Evolutionary conservation across 2,329 filamentous ascomycete genomes (phyloP).

Genomic region (Nothomitra cinnamomea): DNA sequence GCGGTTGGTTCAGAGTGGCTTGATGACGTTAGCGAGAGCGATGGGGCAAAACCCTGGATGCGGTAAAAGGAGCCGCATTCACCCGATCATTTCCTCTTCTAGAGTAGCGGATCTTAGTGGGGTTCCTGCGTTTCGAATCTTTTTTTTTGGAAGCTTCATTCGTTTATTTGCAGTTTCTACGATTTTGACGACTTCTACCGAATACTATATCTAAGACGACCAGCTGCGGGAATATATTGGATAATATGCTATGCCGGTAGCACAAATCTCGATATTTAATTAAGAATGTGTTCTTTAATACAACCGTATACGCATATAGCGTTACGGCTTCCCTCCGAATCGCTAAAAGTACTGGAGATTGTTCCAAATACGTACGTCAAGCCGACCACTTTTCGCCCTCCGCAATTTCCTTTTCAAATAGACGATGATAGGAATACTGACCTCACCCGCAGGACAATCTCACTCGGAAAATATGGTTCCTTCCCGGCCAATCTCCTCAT

Average conservation of each 20-base stretch:
- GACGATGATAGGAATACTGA: slow-evolving; percentile 2
- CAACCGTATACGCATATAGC: slow-evolving; percentile 34
- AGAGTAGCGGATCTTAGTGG: too few species aligned
- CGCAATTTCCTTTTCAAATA: slow-evolving; percentile 8
- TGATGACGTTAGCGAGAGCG: slow-evolving; percentile 1
- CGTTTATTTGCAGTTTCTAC: too few species aligned
- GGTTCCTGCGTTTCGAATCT: too few species aligned
- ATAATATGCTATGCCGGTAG: too few species aligned
- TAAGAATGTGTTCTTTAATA: slow-evolving; percentile 17
- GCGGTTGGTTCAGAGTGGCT: neutral
- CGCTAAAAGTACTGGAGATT: slow-evolving; percentile 39
- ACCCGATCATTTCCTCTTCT: too few species aligned
- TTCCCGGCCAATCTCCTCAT: slow-evolving; percentile 83
- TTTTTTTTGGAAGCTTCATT: too few species aligned
- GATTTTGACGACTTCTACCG: too few species aligned
- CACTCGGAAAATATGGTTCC: slow-evolving; percentile 79
- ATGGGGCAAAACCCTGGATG: neutral
- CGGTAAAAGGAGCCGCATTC: too few species aligned
- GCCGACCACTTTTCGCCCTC: slow-evolving; percentile 11
- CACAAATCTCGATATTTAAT: too few species aligned
- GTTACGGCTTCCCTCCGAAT: slow-evolving; percentile 39
- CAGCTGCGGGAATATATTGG: too few species aligned
- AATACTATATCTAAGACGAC: too few species aligned
- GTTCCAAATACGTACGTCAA: slow-evolving; percentile 46
- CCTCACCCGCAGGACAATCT: slow-evolving; percentile 48